Percentiles rank a stretch among this genome's conserved stretches.
Conservation (phyloP, 2,329 filamentous ascomycete genomes). For the Trichoderma breve region DNA sequence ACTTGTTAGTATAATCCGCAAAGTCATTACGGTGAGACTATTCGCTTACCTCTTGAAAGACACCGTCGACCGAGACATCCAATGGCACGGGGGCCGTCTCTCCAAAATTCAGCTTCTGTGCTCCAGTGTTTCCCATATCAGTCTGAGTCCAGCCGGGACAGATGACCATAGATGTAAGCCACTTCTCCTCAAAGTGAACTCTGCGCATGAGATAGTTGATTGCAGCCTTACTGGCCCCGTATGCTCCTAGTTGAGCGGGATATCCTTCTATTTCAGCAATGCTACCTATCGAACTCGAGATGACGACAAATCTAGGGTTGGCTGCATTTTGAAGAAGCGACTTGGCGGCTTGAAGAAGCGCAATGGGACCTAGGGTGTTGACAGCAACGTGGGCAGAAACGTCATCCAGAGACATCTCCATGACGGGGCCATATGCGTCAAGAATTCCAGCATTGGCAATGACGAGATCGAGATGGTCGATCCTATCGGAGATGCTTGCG, state of each 20-base stretch:
- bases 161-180: not conserved
- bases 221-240: not conserved
- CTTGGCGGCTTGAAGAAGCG: constrained; percentile 2
- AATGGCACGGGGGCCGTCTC: not conserved
- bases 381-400: not conserved
- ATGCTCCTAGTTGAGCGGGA: not conserved
- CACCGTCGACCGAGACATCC: not conserved
- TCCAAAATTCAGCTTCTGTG: not conserved
- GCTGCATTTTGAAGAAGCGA: not conserved
- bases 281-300: not conserved
- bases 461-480: not conserved
- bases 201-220: constrained; percentile 10
- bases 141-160: constrained; percentile 1
- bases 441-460: constrained; percentile 9
- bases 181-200: not conserved
- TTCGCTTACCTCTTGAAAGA: not conserved
- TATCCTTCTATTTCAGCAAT: not conserved
- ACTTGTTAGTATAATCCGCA: not conserved
- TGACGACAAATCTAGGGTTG: not conserved
- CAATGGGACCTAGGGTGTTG: not conserved
- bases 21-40: not conserved
- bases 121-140: not conserved
- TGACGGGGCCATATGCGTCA: not conserved
- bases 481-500: not conserved
- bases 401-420: not conserved